Evolutionary conservation across 2,329 filamentous ascomycete species (phyloP), one percentile per base, ranked within the genome.

Genomic region (Monosporascus sp.): DNA sequence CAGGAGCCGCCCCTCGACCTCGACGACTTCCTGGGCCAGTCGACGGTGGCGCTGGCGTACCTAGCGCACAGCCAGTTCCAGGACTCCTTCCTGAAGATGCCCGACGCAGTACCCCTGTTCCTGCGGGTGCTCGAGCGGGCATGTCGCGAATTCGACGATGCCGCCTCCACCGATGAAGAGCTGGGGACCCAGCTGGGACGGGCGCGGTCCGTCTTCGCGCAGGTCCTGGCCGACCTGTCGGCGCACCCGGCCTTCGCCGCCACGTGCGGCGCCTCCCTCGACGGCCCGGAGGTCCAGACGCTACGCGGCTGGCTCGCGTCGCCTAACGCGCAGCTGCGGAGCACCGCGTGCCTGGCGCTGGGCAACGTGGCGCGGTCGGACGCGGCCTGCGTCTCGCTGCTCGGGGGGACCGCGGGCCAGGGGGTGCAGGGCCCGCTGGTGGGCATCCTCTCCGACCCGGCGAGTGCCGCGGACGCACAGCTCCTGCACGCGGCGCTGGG

Each of bases 301-400:
- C 67, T 83, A 1, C 68, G 75, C 19, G 63, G 65, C n/a, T 84
- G 80, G 80, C 66, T 82, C 17, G 64, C 65, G 62, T 57, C 64
- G 61, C 55, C 60, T 51, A 67, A 78, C 55, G 56, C 68, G 0
- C 70, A 73, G 46, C 73, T 86, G 3, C 79, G 79, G 63, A 74
- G 79, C 2, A 80, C 80, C 5, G 82, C 80, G 1, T 86, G 82
- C 57, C 75, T 87, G 3, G 75, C 79, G 17, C 71, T 87, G 2
- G 84, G 84, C 37, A 87, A 87, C 62, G 67, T 87, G 38, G 78
- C 80, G 6, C 79, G 84, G 40, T 82, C 78, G 2, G 83, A 87
- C 59, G 74, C 73, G 43, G 68, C 74, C 3, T 82, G 80, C 54
- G 68, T 69, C 9, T 68, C 75, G 37, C 75, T 86, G 37, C 77